Percentiles rank a stretch among this genome's conserved stretches.
These are phyloP conservation scores for Mortierella sp. DNA, from an alignment of 371 early-diverging fungal species.

Conservation along the genomic window DNA sequence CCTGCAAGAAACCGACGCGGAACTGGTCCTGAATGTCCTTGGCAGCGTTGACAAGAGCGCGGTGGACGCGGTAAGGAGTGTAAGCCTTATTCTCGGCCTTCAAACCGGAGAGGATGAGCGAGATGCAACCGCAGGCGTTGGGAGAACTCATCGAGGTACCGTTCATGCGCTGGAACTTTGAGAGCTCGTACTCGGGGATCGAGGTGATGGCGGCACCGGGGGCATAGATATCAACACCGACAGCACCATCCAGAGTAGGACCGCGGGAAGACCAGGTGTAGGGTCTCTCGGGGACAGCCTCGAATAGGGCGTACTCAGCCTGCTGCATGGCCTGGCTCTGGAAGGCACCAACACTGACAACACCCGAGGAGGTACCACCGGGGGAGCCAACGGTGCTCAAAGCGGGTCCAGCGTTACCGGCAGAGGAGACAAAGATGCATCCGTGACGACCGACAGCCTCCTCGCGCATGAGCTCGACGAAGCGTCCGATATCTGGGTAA, in stretches of 20 bases:
- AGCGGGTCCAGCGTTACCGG: conserved; percentile 95
- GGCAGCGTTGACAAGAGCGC: conserved; percentile 81
- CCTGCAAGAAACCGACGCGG: conserved; percentile 89
- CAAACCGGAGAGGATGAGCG: conserved; percentile 85
- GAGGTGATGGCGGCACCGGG: conserved; percentile 96
- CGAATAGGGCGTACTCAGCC: conserved; percentile 89
- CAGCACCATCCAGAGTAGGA: conserved; percentile 89
- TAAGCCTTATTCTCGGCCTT: conserved; percentile 76
- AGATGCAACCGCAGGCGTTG: conserved; percentile 89
- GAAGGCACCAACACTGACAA: conserved; percentile 90
- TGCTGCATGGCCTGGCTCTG: conserved; percentile 89
- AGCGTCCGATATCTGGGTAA: conserved; percentile 83
- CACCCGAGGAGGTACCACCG: conserved; percentile 78
- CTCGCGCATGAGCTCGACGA: conserved; percentile 82
- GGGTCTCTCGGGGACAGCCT: conserved; percentile 80
- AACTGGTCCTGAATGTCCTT: conserved; percentile 86
- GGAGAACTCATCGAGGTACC: conserved; percentile 95
- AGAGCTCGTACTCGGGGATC: conserved; percentile 89
- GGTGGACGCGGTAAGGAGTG: conserved; percentile 88
- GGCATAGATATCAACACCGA: conserved; percentile 89
- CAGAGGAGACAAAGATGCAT: conserved; percentile 90
- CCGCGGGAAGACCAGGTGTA: conserved; percentile 95
- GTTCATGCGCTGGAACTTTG: conserved; percentile 87
- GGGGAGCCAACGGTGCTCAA: conserved; percentile 91
- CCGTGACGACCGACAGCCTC: conserved; percentile 88